Percentiles rank a stretch among this genome's conserved stretches.
Conservation (phyloP, 225 moss, liverwort and hornwort genomes). For the Thuidium tamariscinum region DNA sequence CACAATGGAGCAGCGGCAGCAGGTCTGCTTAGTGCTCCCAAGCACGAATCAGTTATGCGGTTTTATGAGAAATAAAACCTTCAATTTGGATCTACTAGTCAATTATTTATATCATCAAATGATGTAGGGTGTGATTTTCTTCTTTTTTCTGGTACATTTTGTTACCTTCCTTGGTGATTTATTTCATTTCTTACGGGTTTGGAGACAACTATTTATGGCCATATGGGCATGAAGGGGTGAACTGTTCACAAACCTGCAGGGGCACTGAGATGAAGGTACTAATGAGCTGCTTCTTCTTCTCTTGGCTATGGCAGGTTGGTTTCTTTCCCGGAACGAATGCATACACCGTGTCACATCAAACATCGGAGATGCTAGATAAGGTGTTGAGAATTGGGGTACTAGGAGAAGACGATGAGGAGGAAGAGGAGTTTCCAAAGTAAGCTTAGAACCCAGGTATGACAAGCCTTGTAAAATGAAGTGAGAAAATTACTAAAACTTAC, state of each 20-base stretch:
- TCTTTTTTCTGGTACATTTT: background rate
- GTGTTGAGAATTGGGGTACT: conserved; percentile 87
- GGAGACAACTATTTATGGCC: background rate
- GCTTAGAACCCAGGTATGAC: conserved; percentile 66
- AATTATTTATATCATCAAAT: background rate
- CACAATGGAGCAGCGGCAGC: conserved; percentile 72
- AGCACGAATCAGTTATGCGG: background rate
- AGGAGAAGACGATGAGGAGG: conserved; percentile 88
- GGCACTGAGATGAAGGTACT: background rate
- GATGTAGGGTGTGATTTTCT: background rate
- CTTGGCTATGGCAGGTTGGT: conserved; percentile 46
- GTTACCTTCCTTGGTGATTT: background rate
- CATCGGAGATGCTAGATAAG: conserved; percentile 79
- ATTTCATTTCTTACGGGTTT: background rate
- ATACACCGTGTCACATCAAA: conserved; percentile 81
- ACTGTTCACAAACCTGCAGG: background rate
- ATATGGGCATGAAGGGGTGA: background rate
- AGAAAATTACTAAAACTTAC: background rate
- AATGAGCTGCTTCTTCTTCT: background rate
- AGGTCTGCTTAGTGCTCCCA: conserved; percentile 30
- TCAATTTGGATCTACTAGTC: background rate
- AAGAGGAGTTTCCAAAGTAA: conserved; percentile 95
- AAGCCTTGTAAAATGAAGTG: conserved; percentile 7
- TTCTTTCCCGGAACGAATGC: conserved; percentile 70
- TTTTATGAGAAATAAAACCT: background rate